These are phyloP conservation scores for Herpetospermum pedunculosum DNA, from an alignment of 306 rosid species.

Conservation along the genomic window DNA sequence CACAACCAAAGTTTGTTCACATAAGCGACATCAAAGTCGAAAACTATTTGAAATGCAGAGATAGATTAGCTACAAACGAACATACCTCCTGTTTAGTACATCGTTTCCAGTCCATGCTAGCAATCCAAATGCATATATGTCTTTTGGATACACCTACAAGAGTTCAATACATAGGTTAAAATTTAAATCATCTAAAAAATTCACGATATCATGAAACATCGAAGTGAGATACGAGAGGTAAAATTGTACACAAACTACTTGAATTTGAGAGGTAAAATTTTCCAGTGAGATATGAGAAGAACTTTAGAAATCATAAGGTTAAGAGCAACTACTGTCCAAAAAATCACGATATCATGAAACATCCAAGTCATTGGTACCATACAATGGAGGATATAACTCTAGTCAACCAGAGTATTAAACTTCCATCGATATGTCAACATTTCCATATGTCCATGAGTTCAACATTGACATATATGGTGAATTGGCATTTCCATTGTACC, in stretches of 20 bases:
- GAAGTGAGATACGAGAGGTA: no score
- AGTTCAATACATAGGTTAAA: background rate
- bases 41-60: background rate
- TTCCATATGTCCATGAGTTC: no score
- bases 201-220: no score
- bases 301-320: background rate
- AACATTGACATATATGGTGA: no score
- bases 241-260: background rate
- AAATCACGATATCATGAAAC: background rate
- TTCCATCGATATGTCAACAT: no score
- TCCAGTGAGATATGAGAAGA: background rate
- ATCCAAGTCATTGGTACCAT: background rate
- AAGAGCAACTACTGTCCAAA: background rate
- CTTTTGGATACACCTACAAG: slow-evolving; percentile 70
- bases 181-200: no score
- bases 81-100: slow-evolving; percentile 79
- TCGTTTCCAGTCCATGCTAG: slow-evolving; percentile 93
- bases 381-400: no score
- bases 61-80: background rate
- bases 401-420: no score
- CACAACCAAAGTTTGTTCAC: background rate
- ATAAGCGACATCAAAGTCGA: background rate
- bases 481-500: no score
- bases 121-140: slow-evolving; percentile 77
- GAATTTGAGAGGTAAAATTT: background rate